Conservation (phyloP, 2,329 filamentous ascomycete genomes). For the Scedosporium boydii region DNA sequence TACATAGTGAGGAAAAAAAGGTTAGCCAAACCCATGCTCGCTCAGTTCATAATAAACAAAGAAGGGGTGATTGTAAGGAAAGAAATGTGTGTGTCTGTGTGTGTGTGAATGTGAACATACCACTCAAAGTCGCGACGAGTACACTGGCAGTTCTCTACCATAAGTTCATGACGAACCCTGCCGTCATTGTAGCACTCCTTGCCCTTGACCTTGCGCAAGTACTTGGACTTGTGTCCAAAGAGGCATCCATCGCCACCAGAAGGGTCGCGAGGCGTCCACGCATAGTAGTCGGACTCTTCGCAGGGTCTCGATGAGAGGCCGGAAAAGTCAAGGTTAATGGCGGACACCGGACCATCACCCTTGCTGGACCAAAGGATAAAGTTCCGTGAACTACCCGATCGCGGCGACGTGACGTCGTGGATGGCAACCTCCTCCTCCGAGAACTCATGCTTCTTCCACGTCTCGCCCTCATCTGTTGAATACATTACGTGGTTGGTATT, state of each 20-base stretch:
- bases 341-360: constrained; percentile 49
- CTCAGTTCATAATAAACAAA: not conserved
- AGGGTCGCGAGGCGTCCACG: constrained; percentile 85
- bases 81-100: constrained; percentile 1
- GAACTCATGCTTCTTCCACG: constrained; percentile 71
- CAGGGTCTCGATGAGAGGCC: constrained; percentile 68
- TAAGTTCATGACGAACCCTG: constrained; percentile 60
- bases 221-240: constrained; percentile 84
- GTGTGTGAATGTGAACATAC: constrained; percentile 36
- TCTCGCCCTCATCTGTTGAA: constrained; percentile 69
- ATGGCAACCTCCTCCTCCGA: constrained; percentile 61
- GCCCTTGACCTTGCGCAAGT: constrained; percentile 80
- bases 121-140: constrained; percentile 86
- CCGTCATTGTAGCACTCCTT: constrained; percentile 74
- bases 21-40: not conserved
- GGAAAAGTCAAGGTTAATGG: constrained; percentile 83
- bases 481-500: constrained; percentile 64
- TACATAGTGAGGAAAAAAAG: constrained; percentile 21
- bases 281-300: constrained; percentile 62
- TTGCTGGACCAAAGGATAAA: constrained; percentile 79
- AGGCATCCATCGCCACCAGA: constrained; percentile 69
- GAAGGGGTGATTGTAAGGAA: constrained; percentile 15
- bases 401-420: constrained; percentile 75
- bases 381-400: constrained; percentile 80
- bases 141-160: constrained; percentile 73